Percentiles rank a stretch among this genome's conserved stretches.
phyloP scores from a whole-genome alignment of 2,329 filamentous ascomycete genomes.

The Alternaria atra region DNA sequence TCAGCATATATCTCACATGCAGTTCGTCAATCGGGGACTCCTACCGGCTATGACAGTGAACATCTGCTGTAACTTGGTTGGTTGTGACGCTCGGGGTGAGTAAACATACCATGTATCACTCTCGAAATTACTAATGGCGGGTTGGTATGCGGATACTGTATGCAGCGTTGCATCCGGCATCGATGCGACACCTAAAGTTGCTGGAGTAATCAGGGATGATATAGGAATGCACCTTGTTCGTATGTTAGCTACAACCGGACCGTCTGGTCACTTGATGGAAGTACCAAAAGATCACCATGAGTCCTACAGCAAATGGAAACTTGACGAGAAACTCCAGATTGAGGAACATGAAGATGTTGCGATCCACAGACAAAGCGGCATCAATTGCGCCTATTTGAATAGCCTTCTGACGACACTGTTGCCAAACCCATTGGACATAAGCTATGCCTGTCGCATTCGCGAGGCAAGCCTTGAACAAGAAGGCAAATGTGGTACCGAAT shows the following conservation, averaged over 20 bases:
- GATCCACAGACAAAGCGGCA: background rate
- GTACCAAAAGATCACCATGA: background rate
- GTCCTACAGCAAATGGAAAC: background rate
- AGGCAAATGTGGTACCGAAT: background rate
- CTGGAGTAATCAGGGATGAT: too few relatives aligned
- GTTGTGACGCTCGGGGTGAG: background rate
- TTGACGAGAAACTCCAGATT: background rate
- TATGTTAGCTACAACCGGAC: too few relatives aligned
- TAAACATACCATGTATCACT: background rate
- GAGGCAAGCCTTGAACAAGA: background rate
- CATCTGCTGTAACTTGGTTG: background rate
- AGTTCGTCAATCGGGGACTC: background rate
- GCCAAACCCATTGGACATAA: background rate
- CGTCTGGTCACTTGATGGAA: too few relatives aligned
- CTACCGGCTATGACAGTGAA: background rate
- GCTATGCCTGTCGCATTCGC: background rate
- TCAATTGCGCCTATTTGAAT: too few relatives aligned
- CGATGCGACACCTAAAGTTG: too few relatives aligned
- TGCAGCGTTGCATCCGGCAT: too few relatives aligned
- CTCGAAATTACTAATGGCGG: background rate
- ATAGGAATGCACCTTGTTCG: too few relatives aligned
- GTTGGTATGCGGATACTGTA: background rate
- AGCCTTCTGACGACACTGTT: too few relatives aligned
- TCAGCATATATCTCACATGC: too few relatives aligned
- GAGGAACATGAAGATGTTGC: background rate